A percentile compares a stretch with the other conserved stretches of the same genome.
Evolutionary conservation across 345 rosid genomes (phyloP).

Genomic region (Citrus maxima): DNA sequence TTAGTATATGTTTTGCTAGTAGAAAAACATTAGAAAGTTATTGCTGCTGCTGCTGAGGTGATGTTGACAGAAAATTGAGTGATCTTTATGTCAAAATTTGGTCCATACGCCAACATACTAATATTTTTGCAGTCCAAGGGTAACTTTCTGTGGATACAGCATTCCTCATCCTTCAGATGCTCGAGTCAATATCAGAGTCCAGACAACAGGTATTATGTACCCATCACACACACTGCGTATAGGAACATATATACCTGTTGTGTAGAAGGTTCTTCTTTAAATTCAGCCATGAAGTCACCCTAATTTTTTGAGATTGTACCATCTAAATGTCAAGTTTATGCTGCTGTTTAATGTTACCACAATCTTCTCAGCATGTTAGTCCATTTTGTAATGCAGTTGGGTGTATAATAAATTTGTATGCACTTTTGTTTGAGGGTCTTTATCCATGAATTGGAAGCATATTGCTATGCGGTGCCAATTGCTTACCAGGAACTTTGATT

Average conservation of each 20-base stretch:
- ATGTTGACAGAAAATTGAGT: background rate
- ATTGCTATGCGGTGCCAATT: background rate
- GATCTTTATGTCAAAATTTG: background rate
- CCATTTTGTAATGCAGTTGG: background rate
- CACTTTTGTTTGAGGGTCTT: background rate
- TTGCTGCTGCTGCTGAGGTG: background rate
- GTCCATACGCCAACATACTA: background rate
- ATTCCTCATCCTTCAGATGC: conserved; percentile 95
- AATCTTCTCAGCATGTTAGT: background rate
- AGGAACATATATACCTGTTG: background rate
- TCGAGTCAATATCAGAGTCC: conserved; percentile 68
- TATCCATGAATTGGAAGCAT: background rate
- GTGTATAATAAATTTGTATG: background rate
- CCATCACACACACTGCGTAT: background rate
- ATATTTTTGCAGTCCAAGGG: conserved; percentile 68
- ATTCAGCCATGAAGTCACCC: background rate
- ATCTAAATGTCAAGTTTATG: no score
- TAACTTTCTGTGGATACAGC: conserved; percentile 65
- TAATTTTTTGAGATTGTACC: background rate
- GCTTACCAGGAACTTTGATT: background rate
- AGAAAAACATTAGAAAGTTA: background rate
- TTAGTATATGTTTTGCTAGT: background rate
- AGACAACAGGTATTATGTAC: conserved; percentile 71
- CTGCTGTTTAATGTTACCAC: background rate
- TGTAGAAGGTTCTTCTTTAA: background rate